Conservation (phyloP, 208 protist genomes). For the Lotmaria passim region DNA sequence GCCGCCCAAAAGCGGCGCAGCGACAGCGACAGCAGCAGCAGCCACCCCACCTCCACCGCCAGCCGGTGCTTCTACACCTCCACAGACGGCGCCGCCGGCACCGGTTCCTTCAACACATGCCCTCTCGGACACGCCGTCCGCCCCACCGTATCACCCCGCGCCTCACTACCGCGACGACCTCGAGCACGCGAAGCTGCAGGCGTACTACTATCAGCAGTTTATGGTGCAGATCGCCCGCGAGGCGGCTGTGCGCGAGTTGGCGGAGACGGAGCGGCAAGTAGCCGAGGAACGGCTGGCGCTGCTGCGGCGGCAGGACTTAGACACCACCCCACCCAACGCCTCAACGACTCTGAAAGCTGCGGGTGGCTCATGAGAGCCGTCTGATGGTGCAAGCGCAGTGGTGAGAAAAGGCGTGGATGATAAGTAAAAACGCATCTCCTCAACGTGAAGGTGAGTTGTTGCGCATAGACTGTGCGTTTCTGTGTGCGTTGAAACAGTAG, state of each 20-base stretch:
- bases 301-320: constrained; percentile 5
- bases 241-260: constrained; percentile 53
- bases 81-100: too few relatives aligned
- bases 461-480: too few relatives aligned
- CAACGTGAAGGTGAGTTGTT: too few relatives aligned
- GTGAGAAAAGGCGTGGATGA: constrained; percentile 12
- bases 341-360: background rate
- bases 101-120: too few relatives aligned
- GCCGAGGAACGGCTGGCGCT: constrained; percentile 41
- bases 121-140: too few relatives aligned
- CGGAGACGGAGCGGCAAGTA: constrained; percentile 39
- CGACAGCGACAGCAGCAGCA: background rate
- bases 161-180: constrained; percentile 25
- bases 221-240: constrained; percentile 46
- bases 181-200: constrained; percentile 31
- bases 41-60: background rate
- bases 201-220: constrained; percentile 29
- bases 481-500: too few relatives aligned
- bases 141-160: too few relatives aligned
- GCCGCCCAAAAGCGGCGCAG: background rate
- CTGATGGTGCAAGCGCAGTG: background rate
- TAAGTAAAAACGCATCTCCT: background rate
- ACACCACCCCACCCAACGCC: background rate
- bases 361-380: background rate
- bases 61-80: background rate